Evolutionary conservation across 73 alveolate species (phyloP), one percentile per base, ranked within the genome.

Genomic region (Paraurostyla sp.): DNA sequence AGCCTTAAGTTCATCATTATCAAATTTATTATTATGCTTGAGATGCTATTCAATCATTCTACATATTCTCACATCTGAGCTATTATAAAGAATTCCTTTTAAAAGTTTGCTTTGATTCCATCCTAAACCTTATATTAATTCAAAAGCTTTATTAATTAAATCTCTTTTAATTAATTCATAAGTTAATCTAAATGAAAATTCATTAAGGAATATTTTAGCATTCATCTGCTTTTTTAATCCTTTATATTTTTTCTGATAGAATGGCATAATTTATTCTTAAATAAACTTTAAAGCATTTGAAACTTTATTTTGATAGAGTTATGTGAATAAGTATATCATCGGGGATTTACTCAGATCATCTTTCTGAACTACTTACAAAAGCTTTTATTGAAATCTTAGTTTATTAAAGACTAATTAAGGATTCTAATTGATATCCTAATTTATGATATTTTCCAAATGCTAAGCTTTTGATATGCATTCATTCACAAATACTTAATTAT

Each of bases 91-190:
- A 23, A 73, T 43, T n/a, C 40, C 32, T 30, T 73, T 73, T 4
- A 73, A 50, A 73, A 38, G 16, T 13, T 27, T 4, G n/a, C 40
- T 73, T 50, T 73, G 7, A 23, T 73, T 73, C 87, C 87, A 73
- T 16, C 87, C 71, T 1, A 73, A 0, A 1, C 54, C 43, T 73
- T n/a, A 20, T 6, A 73, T 73, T 27, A 73, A 15, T 50, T 73
- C 87, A 30, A 73, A 45, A 45, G 87, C 87, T 45, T 73, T 73
- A 25, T 23, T 30, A 6, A 73, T 48, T 7, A 48, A 48, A 45
- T 73, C 87, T 25, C 87, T n/a, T 48, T 50, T 45, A 11, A 73
- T 73, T 15, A 73, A 36, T 48, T 73, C 87, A 73, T 73, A 73
- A 0, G 46, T 36, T 50, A 73, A 50, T 48, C 87, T 73, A 45